These are phyloP conservation scores for Neospora caninum DNA, from an alignment of 169 alveolate species.

Conservation along the genomic window DNA sequence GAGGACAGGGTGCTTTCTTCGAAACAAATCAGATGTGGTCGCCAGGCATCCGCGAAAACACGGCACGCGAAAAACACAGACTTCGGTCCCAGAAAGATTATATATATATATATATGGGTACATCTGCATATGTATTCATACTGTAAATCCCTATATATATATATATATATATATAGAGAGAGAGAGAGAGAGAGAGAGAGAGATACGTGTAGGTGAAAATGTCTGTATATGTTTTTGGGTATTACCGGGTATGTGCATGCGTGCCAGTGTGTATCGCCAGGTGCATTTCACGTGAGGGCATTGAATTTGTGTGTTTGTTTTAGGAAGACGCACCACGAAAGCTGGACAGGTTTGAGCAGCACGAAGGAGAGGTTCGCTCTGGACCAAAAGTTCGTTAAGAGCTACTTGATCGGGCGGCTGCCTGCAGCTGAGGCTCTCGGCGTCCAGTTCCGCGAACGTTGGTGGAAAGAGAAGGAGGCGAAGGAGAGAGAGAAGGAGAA, in stretches of 20 bases:
- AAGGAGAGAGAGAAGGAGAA: neutral
- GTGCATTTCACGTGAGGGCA: neutral
- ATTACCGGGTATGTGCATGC: too few relatives aligned
- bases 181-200: neutral
- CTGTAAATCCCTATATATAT: too few relatives aligned
- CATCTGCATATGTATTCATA: too few relatives aligned
- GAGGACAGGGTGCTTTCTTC: too few relatives aligned
- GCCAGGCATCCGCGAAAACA: too few relatives aligned
- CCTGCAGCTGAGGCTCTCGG: slow-evolving; percentile 49
- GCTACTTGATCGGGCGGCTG: slow-evolving; percentile 44
- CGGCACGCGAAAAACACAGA: too few relatives aligned
- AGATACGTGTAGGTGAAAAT: neutral
- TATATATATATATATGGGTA: neutral
- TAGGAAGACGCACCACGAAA: slow-evolving; percentile 85
- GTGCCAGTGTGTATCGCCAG: neutral
- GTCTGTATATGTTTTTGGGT: too few relatives aligned
- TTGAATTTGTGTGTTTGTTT: slow-evolving; percentile 39
- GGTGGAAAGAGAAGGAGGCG: neutral
- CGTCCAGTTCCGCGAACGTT: neutral
- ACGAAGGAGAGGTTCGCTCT: slow-evolving; percentile 81
- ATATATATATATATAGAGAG: neutral
- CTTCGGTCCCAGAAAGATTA: too few relatives aligned
- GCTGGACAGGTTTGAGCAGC: slow-evolving; percentile 83
- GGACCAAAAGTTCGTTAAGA: slow-evolving; percentile 50
- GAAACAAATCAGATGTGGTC: too few relatives aligned